phyloP scores from a whole-genome alignment of 768 basidiomycete genomes.

The Vararia minispora region DNA sequence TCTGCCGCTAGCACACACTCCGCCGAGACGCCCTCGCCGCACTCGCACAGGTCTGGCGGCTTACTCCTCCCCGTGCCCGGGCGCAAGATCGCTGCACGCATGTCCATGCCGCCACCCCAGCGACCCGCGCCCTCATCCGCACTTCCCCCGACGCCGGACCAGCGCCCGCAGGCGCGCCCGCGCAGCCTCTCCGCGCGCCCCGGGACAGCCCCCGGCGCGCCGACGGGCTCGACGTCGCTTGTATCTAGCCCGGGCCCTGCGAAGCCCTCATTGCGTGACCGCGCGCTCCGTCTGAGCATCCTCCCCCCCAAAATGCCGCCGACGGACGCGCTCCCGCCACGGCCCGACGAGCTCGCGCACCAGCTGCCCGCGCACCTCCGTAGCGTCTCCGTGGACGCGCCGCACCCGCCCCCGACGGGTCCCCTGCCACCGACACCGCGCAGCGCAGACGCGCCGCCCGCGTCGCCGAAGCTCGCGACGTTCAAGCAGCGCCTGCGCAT shows the following conservation, averaged over 20 bases:
- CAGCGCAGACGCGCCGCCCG: constrained; percentile 11
- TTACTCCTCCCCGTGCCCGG: constrained; percentile 8
- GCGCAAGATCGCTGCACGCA: constrained; percentile 31
- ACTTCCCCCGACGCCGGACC: constrained; percentile 55
- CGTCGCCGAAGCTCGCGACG: constrained; percentile 10
- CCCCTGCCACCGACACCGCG: constrained; percentile 27
- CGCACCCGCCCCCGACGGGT: constrained; percentile 33
- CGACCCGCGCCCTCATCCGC: constrained; percentile 64
- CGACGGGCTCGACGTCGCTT: constrained; percentile 36
- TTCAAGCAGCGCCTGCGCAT: constrained; percentile 58
- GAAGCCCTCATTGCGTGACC: constrained; percentile 10
- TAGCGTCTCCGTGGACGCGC: constrained; percentile 12
- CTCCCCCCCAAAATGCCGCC: constrained; percentile 14
- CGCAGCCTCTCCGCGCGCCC: constrained; percentile 48
- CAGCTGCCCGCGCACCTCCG: constrained; percentile 1
- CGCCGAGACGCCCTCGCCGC: constrained; percentile 33
- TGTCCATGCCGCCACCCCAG: constrained; percentile 61
- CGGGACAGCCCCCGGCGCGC: not conserved
- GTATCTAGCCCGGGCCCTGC: constrained; percentile 3
- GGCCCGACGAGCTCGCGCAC: constrained; percentile 20
- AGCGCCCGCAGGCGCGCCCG: constrained; percentile 37
- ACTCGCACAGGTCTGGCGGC: constrained; percentile 11
- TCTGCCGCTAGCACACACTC: constrained; percentile 36
- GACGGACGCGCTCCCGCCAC: constrained; percentile 32
- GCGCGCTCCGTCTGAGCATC: constrained; percentile 17